Base-by-base conservation (phyloP, 768 basidiomycete genomes). In the Glaciozyma antarctica region DNA sequence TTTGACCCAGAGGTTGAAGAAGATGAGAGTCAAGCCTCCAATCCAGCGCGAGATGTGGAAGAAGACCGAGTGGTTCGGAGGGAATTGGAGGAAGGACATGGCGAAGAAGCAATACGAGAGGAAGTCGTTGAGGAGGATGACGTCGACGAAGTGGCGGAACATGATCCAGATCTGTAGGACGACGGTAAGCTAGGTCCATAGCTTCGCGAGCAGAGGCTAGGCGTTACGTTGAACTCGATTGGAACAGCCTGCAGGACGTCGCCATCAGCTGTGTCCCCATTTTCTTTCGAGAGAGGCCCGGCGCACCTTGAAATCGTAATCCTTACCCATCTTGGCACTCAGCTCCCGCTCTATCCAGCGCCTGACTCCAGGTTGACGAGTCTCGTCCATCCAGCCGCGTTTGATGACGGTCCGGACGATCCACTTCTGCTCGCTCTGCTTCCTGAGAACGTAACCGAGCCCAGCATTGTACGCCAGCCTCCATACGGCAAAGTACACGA, bases 1-100 rank as follows among this genome's bases (percentile, higher is more conserved):
- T 76, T 99, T 99, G 68, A 99, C 91, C 92, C 93, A 98, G 44
- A 98, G 81, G 76, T 99, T 98, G 81, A 98, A 98, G 26, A 82
- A 82, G 75, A 98, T 91, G 30, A 99, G 79, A 0, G 83, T 81
- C 65, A 88, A 75, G 7, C 95, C 95, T 26, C 87, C 86, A 53
- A 87, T 77, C 94, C 94, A 99, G 71, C 90, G 90, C 77, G 90
- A 82, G 67, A 87, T 75, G 75, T 97, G 92, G 22, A 89, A 82
- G 13, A 80, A 74, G 52, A 81, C 58, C 1, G 90, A 88, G 38
- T 95, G 82, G 51, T 83, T 86, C 44, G 85, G 80, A 0, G 93
- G 91, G 78, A 92, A 90, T 76, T 48, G 47, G n/a, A 71, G 49
- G 66, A 88, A 92, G 28, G 93, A 84, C 78, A 93, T 88, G 0